phyloP scores from a whole-genome alignment of 83 land plant genomes.

The Diphasiastrum complanatum region DNA sequence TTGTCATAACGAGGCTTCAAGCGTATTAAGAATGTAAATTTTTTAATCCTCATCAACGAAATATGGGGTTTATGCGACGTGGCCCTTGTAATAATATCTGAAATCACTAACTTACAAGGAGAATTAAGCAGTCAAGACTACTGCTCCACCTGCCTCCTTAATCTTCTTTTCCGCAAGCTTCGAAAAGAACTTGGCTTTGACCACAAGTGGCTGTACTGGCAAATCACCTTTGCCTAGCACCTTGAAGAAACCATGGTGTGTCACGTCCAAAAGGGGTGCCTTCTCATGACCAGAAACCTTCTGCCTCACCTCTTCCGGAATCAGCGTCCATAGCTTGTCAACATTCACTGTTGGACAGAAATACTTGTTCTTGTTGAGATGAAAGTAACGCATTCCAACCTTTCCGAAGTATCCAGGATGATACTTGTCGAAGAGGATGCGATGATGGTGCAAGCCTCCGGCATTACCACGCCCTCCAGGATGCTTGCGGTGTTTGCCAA shows the following conservation, averaged over 20 bases:
- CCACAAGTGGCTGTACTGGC: constrained; percentile 20
- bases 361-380: constrained; percentile 22
- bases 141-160: constrained; percentile 33
- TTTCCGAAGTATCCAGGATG: constrained; percentile 34
- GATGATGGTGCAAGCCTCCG: constrained; percentile 34
- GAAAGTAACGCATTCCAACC: constrained; percentile 29
- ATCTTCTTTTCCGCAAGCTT: constrained; percentile 36
- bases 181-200: constrained; percentile 27
- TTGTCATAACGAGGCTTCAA: too few relatives aligned
- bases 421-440: constrained; percentile 32
- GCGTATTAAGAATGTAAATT: too few relatives aligned
- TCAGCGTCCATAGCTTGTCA: constrained; percentile 26
- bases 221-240: constrained; percentile 27
- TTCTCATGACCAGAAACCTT: constrained; percentile 10
- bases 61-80: too few relatives aligned
- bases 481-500: constrained; percentile 37
- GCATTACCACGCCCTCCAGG: constrained; percentile 33
- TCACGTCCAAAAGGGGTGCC: constrained; percentile 27
- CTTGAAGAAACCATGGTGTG: constrained; percentile 30
- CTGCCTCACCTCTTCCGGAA: constrained; percentile 26
- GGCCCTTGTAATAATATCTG: too few relatives aligned
- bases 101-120: too few relatives aligned
- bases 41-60: too few relatives aligned
- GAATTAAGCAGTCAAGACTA: constrained; percentile 21
- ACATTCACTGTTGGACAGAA: constrained; percentile 31